These are phyloP conservation scores for Nannizzia gypsea DNA, from an alignment of 2,329 filamentous ascomycete genomes.

Conservation along the genomic window DNA sequence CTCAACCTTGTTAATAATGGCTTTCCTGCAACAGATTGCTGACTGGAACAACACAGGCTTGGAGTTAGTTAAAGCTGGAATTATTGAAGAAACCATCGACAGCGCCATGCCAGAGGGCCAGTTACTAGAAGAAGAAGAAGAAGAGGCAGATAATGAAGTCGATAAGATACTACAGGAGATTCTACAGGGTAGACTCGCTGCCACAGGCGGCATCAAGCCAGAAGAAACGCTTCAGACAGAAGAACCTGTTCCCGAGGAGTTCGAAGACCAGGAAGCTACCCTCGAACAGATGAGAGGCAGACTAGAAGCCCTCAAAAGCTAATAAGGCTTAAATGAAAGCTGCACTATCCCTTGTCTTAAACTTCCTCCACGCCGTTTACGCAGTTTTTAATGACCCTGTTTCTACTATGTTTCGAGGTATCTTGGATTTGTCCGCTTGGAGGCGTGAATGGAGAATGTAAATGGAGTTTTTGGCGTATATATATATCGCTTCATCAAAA, in stretches of 20 bases:
- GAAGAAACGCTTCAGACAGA: conserved; percentile 30
- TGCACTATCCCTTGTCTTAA: not conserved
- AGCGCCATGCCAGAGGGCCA: conserved; percentile 70
- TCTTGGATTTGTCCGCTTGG: not conserved
- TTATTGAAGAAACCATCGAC: conserved; percentile 95
- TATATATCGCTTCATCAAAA: not conserved
- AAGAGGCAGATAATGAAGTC: conserved; percentile 72
- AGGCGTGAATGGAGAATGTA: not conserved
- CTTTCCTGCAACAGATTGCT: conserved; percentile 32
- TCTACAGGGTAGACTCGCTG: conserved; percentile 66
- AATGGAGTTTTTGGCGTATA: not conserved
- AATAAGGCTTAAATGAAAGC: conserved; percentile 16
- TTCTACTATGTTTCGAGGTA: not conserved
- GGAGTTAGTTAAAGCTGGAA: conserved; percentile 86
- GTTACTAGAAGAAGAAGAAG: conserved; percentile 56
- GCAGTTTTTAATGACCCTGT: not conserved
- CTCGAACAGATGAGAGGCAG: conserved; percentile 89
- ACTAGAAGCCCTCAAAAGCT: conserved; percentile 84
- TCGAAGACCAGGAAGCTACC: conserved; percentile 79
- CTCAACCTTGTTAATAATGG: not conserved
- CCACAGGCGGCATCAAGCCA: conserved; percentile 41
- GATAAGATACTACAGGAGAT: conserved; percentile 90
- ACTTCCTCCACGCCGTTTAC: not conserved
- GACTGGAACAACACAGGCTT: conserved; percentile 10
- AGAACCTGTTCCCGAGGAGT: conserved; percentile 53